Conservation (phyloP, 495 filamentous ascomycete genomes). For the Penicillium longicatenatum region DNA sequence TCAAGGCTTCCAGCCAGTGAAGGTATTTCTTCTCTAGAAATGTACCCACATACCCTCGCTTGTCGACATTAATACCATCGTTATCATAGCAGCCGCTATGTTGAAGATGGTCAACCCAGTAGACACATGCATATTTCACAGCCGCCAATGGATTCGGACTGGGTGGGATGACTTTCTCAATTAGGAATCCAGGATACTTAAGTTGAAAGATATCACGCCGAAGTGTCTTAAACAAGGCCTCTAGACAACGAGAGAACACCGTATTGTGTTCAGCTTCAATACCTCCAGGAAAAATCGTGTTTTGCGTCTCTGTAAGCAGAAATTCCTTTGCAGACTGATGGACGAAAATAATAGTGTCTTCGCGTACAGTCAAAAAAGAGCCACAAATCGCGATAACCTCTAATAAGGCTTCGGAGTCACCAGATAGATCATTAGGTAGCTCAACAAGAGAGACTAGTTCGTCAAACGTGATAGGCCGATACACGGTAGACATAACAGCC, state of each 20-base stretch:
- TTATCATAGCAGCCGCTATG: not conserved
- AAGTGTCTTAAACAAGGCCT: conserved; percentile 2
- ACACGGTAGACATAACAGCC: not conserved
- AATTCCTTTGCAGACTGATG: conserved; percentile 12
- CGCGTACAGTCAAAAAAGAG: conserved; percentile 5
- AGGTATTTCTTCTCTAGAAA: conserved; percentile 20
- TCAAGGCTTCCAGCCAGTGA: conserved; percentile 40
- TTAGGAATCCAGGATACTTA: not conserved
- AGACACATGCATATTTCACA: not conserved
- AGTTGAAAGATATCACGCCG: conserved; percentile 1
- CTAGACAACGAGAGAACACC: not conserved
- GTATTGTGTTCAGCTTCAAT: not conserved
- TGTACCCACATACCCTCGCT: not conserved
- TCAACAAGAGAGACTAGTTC: not conserved
- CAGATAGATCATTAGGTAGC: not conserved
- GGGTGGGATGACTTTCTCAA: not conserved
- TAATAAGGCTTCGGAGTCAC: not conserved
- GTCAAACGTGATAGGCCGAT: not conserved
- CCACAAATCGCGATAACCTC: conserved; percentile 7
- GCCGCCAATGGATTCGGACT: conserved; percentile 4
- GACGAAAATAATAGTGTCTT: conserved; percentile 5
- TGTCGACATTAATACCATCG: not conserved
- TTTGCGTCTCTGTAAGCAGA: not conserved
- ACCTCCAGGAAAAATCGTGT: not conserved
- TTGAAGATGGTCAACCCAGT: conserved; percentile 7